Conservation (phyloP, 2,329 filamentous ascomycete genomes). For the Trematosphaeria pertusa region DNA sequence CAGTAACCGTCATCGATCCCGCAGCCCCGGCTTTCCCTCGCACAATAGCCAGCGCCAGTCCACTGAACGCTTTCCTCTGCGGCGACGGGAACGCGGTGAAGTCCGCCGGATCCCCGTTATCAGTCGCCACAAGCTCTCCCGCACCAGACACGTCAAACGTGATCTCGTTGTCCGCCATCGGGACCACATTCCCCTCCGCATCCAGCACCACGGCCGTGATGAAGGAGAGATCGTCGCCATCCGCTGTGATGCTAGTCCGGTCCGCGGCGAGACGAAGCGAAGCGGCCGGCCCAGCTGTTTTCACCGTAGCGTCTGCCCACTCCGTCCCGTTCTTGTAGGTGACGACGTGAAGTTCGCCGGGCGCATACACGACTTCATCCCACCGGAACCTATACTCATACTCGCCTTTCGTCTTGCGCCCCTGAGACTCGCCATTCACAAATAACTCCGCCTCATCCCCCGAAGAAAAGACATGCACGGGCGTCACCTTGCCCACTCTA, state of each 20-base stretch:
- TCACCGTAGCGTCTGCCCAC: slow-evolving; percentile 55
- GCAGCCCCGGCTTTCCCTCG: slow-evolving; percentile 16
- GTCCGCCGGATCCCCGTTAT: slow-evolving; percentile 56
- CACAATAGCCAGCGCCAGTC: slow-evolving; percentile 32
- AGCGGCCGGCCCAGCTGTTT: slow-evolving; percentile 52
- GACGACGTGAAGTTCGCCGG: slow-evolving; percentile 57
- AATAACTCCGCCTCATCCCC: slow-evolving; percentile 64
- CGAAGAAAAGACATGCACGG: slow-evolving; percentile 62
- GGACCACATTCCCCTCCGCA: slow-evolving; percentile 52
- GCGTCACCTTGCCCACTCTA: slow-evolving; percentile 56
- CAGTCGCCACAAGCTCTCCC: slow-evolving; percentile 58
- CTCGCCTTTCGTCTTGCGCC: slow-evolving; percentile 46
- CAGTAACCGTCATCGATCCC: slow-evolving; percentile 18
- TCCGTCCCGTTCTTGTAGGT: slow-evolving; percentile 56
- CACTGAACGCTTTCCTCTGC: slow-evolving; percentile 33
- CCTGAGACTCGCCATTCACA: slow-evolving; percentile 58
- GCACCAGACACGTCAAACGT: slow-evolving; percentile 53
- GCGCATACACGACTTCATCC: slow-evolving; percentile 58
- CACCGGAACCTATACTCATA: slow-evolving; percentile 60
- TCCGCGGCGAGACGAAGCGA: slow-evolving; percentile 52
- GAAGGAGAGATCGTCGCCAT: slow-evolving; percentile 57
- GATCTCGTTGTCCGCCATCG: slow-evolving; percentile 51
- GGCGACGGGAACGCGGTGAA: slow-evolving; percentile 27
- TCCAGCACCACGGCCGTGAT: slow-evolving; percentile 57
- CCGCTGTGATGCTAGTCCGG: slow-evolving; percentile 47